phyloP scores from a whole-genome alignment of 352 stramenopile genomes.

The Pythium volutum region DNA sequence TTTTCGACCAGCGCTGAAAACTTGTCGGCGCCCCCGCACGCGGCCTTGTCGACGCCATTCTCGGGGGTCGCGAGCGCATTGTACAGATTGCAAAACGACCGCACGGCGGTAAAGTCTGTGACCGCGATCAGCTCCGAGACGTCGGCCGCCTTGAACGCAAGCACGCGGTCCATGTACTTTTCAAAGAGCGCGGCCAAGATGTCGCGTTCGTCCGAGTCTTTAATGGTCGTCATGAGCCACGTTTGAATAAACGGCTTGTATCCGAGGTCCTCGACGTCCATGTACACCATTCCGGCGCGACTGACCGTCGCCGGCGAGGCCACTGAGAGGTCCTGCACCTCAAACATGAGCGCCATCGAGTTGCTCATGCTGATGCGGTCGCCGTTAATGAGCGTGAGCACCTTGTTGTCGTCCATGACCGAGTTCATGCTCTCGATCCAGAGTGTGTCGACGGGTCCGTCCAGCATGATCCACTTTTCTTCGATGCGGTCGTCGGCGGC shows the following conservation, averaged over 20 bases:
- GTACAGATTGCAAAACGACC: slow-evolving; percentile 86
- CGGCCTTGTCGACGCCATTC: slow-evolving; percentile 64
- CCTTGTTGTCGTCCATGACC: slow-evolving; percentile 96
- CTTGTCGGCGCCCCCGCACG: slow-evolving; percentile 66
- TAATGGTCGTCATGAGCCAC: slow-evolving; percentile 82
- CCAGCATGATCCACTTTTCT: slow-evolving; percentile 96
- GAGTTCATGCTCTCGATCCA: slow-evolving; percentile 98
- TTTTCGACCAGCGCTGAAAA: slow-evolving; percentile 70
- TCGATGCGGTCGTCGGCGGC: slow-evolving; percentile 83
- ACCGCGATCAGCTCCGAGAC: slow-evolving; percentile 76
- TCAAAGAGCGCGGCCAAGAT: slow-evolving; percentile 69
- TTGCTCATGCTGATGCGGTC: slow-evolving; percentile 95
- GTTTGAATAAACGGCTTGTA: slow-evolving; percentile 84
- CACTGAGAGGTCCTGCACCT: slow-evolving; percentile 93
- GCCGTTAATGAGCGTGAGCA: slow-evolving; percentile 91
- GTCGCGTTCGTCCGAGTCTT: slow-evolving; percentile 58
- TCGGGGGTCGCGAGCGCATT: slow-evolving; percentile 64
- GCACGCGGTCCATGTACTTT: slow-evolving; percentile 77
- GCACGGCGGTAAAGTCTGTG: slow-evolving; percentile 78
- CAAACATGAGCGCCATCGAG: slow-evolving; percentile 98
- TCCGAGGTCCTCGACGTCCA: slow-evolving; percentile 92
- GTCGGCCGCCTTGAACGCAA: slow-evolving; percentile 62
- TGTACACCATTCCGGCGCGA: slow-evolving; percentile 95
- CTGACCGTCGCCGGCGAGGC: slow-evolving; percentile 94
- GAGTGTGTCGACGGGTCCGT: slow-evolving; percentile 93